Conservation (phyloP, 176 grass and related monocot genomes). For the Triticum urartu region DNA sequence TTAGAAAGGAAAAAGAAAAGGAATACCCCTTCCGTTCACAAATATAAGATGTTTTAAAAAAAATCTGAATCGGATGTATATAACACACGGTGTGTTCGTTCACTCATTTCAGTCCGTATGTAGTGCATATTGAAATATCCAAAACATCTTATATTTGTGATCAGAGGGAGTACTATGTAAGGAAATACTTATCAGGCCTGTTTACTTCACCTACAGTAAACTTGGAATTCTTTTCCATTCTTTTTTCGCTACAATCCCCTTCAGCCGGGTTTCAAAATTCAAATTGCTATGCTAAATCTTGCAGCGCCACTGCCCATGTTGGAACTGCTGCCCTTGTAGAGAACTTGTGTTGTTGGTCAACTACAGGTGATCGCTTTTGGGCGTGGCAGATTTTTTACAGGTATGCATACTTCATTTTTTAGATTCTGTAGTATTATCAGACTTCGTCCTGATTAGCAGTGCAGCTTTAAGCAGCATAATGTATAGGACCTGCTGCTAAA, state of each 20-base stretch:
- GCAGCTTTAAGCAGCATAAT: neutral
- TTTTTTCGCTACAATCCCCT: neutral
- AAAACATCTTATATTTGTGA: too few species aligned
- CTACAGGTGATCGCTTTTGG: neutral
- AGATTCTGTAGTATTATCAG: neutral
- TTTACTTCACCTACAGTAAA: conserved; percentile 46
- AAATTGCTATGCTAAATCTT: neutral
- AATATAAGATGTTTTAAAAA: too few species aligned
- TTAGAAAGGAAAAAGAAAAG: neutral
- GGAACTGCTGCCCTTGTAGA: neutral
- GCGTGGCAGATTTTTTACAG: neutral
- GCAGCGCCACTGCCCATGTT: neutral
- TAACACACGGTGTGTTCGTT: too few species aligned
- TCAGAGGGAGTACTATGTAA: neutral
- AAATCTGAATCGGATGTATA: too few species aligned
- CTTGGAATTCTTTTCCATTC: neutral
- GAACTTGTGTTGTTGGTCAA: neutral
- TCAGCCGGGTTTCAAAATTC: neutral
- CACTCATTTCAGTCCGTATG: too few species aligned
- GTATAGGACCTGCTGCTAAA: neutral
- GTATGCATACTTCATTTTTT: neutral
- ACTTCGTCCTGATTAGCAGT: neutral
- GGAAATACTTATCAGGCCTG: conserved; percentile 34
- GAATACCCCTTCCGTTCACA: too few species aligned
- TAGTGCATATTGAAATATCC: too few species aligned